These are phyloP conservation scores for Tolypocladium nubicola DNA, from an alignment of 2,329 filamentous ascomycete genomes.

Conservation along the genomic window DNA sequence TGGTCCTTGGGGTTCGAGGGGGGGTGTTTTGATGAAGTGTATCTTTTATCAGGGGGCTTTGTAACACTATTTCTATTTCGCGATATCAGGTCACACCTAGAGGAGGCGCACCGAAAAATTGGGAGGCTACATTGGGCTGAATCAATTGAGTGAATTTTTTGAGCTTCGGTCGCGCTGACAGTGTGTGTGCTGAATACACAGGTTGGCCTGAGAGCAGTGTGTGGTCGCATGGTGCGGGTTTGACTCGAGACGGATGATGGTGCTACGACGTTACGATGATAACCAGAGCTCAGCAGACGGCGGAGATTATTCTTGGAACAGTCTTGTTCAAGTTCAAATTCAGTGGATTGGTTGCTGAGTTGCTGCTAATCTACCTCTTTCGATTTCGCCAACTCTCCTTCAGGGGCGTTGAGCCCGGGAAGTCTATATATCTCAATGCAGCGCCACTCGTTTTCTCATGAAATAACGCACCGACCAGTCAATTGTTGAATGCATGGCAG, in stretches of 20 bases:
- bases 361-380: background rate
- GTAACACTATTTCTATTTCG: background rate
- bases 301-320: background rate
- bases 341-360: background rate
- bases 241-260: background rate
- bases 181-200: background rate
- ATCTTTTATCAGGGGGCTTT: background rate
- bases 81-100: background rate
- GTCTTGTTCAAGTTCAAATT: background rate
- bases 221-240: background rate
- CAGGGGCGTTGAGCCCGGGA: conserved; percentile 15
- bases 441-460: background rate
- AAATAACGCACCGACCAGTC: background rate
- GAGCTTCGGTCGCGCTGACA: background rate
- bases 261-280: background rate
- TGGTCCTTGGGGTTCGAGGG: background rate
- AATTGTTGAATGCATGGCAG: conserved; percentile 16
- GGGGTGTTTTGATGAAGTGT: background rate
- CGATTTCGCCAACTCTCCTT: background rate
- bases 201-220: background rate
- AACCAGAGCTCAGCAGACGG: background rate
- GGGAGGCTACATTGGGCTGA: background rate
- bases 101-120: background rate
- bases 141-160: background rate
- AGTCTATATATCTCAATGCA: conserved; percentile 1